Base-by-base conservation (phyloP, 1,284 basidiomycete species). In the Irpex rosettiformis region DNA sequence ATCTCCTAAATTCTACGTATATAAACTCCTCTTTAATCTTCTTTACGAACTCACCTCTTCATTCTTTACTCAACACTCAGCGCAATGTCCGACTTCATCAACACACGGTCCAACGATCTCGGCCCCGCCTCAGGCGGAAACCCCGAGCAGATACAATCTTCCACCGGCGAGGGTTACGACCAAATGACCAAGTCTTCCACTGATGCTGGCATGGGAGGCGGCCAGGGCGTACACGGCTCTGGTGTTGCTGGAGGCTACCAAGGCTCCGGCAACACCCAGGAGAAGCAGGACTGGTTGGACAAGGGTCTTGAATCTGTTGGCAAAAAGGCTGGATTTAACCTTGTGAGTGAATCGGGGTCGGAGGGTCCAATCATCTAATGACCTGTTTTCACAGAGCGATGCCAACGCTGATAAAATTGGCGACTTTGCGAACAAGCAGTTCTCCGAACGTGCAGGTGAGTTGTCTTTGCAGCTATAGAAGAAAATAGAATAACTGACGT, bases 241-340 rank as follows among this genome's bases (percentile, higher is more conserved):
- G 62, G 62, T 18, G 62, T 64, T 40, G 60, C 62, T 22, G 62
- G 62, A 16, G 62, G 62, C 8, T 59, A 59, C 42, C 58, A 59
- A 18, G 62, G 62, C 30, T 33, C 30, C 16, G 30, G 30, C 48
- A 51, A 59, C 40, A 29, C 49, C 11, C 16, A 30, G 25, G 64
- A 70, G 65, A 65, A 67, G 65, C 60, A 67, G 60, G 67, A 71
- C 57, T 72, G 69, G 69, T 65, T 70, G 43, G 69, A 70, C 65
- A 70, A 70, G 64, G 68, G 68, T 56, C 62, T 72, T 55, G 54
- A 64, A 53, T 42, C 49, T 10, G 59, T 61, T 11, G 67, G 68
- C 7, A 55, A 67, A 54, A 68, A 70, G 62, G 60, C 59, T 13
- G 70, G 70, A 13, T 27, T 65, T 25, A 68, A 70, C 59, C 37